Percentiles rank a stretch among this genome's conserved stretches.
Conservation (phyloP, 768 basidiomycete species). For the Boletus pseudo-olivaceus region DNA sequence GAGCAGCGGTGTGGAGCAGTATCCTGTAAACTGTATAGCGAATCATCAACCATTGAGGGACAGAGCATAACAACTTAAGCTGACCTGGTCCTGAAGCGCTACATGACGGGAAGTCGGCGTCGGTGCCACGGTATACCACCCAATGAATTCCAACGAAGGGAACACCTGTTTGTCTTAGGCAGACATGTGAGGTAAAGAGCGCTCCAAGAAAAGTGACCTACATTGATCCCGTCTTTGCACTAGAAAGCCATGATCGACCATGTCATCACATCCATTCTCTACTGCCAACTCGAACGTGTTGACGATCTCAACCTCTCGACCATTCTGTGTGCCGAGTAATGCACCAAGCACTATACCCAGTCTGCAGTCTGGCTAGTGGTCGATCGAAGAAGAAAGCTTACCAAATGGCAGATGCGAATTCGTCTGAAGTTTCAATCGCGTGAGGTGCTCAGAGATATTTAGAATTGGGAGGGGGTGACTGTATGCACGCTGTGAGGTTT, state of each 20-base stretch:
- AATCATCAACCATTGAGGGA: neutral
- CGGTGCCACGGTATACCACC: constrained; percentile 93
- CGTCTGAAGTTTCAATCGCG: constrained; percentile 75
- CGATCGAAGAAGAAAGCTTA: constrained; percentile 30
- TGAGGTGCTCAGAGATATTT: constrained; percentile 95
- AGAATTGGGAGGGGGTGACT: constrained; percentile 97
- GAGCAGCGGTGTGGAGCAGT: constrained; percentile 87
- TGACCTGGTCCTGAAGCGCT: constrained; percentile 80
- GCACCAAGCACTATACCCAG: constrained; percentile 78
- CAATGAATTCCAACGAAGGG: constrained; percentile 94
- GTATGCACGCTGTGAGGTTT: constrained; percentile 20
- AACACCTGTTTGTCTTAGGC: constrained; percentile 96
- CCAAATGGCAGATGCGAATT: constrained; percentile 61
- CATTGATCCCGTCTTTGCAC: constrained; percentile 86
- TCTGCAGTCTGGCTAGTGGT: neutral
- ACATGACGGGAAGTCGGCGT: constrained; percentile 73
- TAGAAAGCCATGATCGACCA: constrained; percentile 80
- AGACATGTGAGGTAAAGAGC: constrained; percentile 4
- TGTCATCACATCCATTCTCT: constrained; percentile 50
- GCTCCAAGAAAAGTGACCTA: constrained; percentile 29
- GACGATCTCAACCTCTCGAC: constrained; percentile 94
- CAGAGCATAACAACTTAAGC: neutral
- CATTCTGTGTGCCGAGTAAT: constrained; percentile 89
- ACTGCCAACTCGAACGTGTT: constrained; percentile 90
- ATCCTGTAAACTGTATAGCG: constrained; percentile 63